These are phyloP conservation scores for Pseudogymnoascus sp. DNA, from an alignment of 2,329 filamentous ascomycete species.

Conservation along the genomic window DNA sequence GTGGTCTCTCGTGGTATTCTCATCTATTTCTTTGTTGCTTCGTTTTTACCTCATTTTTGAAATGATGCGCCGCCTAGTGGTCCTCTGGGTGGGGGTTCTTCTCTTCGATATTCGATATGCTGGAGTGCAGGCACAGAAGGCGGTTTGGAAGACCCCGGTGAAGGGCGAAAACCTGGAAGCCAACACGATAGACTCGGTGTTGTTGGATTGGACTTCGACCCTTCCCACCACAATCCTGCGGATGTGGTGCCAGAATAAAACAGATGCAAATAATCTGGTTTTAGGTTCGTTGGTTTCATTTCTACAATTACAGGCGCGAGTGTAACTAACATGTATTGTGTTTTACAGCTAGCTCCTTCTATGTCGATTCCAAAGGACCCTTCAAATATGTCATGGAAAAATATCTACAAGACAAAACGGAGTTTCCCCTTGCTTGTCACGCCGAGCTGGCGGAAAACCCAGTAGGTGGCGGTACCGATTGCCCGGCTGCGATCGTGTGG, in stretches of 20 bases:
- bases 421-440: conserved; percentile 13
- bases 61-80: not conserved
- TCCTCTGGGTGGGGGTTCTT: not conserved
- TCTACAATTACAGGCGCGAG: not conserved
- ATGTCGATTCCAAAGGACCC: conserved; percentile 10
- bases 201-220: conserved; percentile 15
- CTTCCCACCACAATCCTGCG: conserved; percentile 10
- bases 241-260: conserved; percentile 16
- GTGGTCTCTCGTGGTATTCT: not conserved
- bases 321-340: conserved; percentile 2
- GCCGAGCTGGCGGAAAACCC: conserved; percentile 6
- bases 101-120: not conserved
- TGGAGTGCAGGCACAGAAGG: conserved; percentile 10
- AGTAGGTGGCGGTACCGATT: conserved; percentile 10
- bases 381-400: conserved; percentile 11
- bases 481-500: conserved; percentile 13
- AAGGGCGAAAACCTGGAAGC: conserved; percentile 9
- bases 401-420: conserved; percentile 7
- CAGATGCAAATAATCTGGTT: not conserved
- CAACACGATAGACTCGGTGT: conserved; percentile 13
- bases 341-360: conserved; percentile 12
- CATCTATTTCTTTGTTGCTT: not conserved
- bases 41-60: not conserved
- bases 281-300: not conserved
- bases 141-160: conserved; percentile 12